Evolutionary conservation across 1,284 basidiomycete genomes (phyloP), one percentile per base, ranked within the genome.

Genomic region (Pulveroboletus sp.): DNA sequence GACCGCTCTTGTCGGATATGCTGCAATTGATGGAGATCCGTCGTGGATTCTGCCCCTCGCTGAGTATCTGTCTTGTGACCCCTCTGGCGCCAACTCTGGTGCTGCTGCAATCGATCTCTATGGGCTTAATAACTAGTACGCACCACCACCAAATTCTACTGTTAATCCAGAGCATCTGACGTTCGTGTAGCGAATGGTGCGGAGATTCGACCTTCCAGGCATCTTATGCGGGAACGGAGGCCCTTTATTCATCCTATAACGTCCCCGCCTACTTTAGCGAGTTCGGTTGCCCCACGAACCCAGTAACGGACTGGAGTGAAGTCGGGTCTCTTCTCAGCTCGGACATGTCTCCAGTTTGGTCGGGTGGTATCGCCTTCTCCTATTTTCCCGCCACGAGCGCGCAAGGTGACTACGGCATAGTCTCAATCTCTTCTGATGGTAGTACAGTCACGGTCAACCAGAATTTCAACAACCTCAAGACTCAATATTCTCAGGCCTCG

Each of bases 251-350:
- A 65, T 79, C 82, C 59, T 87, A 89, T 71, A 91, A 92, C 52
- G 83, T 95, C 25, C 84, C 86, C 2, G 91, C 91, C 7, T 96
- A 96, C 79, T 92, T 96, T 76, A 91, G 91, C 70, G 94, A 97
- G 79, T 96, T 84, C 62, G 94, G 94, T 56, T 93, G 90, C 67
- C 85, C 88, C 67, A 81, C 75, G 14, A 74, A 71, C 29, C 76
- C 78, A 22, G 84, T 87, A 43, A 86, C 92, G 64, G 75, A 86
- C 26, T 97, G 92, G 91, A 88, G 85, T 38, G 94, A 97, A 71
- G 85, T 87, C 15, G 77, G 74, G 33, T 82, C 88, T n/a, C 79
- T 97, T 20, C 91, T 89, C 71, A 82, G 87, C 56, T 67, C 78
- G 12, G 75, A 88, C 22, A 91, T 94, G 81, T 82, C 86, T 14